Evolutionary conservation across 2,329 filamentous ascomycete species (phyloP).

Genomic region (Leptographium procerum): DNA sequence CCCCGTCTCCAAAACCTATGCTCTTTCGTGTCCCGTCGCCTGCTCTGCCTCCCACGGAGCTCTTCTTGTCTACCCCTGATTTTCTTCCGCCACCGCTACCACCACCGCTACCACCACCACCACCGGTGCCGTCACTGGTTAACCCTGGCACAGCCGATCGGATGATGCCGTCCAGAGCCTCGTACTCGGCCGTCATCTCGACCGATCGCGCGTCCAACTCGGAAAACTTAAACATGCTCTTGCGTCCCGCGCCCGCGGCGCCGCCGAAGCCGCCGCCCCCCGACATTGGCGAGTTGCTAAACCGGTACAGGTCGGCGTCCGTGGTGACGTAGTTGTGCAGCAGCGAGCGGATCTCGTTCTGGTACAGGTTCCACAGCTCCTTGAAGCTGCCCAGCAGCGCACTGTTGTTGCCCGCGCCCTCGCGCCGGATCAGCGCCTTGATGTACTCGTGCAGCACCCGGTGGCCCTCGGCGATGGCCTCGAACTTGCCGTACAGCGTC

Average conservation of each 20-base stretch:
- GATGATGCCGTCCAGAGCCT: constrained; percentile 82
- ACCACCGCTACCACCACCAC: constrained; percentile 26
- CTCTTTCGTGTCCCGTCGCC: constrained; percentile 22
- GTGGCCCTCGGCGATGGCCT: constrained; percentile 92
- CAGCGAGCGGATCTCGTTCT: constrained; percentile 91
- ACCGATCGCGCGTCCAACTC: constrained; percentile 72
- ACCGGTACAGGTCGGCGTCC: constrained; percentile 64
- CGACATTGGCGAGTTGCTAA: constrained; percentile 42
- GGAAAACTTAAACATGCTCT: constrained; percentile 68
- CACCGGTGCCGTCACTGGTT: constrained; percentile 56
- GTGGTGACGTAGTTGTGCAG: constrained; percentile 94
- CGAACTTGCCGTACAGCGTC: constrained; percentile 91
- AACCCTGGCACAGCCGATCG: constrained; percentile 85
- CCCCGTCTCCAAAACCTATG: constrained; percentile 23
- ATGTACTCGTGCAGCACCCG: constrained; percentile 89
- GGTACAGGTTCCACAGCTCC: constrained; percentile 94
- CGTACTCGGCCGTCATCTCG: constrained; percentile 73
- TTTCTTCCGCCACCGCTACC: constrained; percentile 9
- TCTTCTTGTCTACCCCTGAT: constrained; percentile 23
- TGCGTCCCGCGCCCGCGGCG: not conserved
- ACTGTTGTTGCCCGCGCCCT: constrained; percentile 53
- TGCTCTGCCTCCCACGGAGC: constrained; percentile 13
- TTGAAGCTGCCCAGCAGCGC: constrained; percentile 79
- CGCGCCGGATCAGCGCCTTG: constrained; percentile 71
- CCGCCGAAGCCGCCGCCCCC: constrained; percentile 21